A percentile compares a stretch with the other conserved stretches of the same genome.
Evolutionary conservation across 1,284 basidiomycete genomes (phyloP).

Genomic region (Hemileia vastatrix): DNA sequence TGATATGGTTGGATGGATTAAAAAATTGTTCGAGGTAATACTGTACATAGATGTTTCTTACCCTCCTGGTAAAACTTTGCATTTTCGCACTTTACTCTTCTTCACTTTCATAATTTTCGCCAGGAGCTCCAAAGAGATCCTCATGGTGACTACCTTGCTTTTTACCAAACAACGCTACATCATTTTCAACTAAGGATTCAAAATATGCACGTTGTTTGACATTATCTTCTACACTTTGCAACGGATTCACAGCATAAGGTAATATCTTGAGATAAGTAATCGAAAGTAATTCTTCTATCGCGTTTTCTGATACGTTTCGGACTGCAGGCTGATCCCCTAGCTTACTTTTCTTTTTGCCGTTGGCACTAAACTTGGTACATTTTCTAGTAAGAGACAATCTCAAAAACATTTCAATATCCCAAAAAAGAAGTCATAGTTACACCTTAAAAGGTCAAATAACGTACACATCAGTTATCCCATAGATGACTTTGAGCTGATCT

Average conservation of each 20-base stretch:
- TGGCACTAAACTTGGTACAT: slow-evolving; percentile 7
- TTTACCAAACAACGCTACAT: background rate
- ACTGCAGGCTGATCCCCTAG: slow-evolving; percentile 5
- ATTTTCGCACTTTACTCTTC: background rate
- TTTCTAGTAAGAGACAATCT: background rate
- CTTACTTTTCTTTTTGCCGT: slow-evolving; percentile 3
- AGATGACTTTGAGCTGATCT: slow-evolving; percentile 66
- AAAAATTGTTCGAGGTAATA: background rate
- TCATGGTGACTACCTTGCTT: background rate
- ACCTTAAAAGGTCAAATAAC: slow-evolving; percentile 36
- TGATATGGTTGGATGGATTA: too few relatives aligned
- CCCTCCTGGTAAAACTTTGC: background rate
- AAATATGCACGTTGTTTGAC: slow-evolving; percentile 11
- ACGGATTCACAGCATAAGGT: background rate
- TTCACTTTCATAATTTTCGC: background rate
- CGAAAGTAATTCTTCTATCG: slow-evolving; percentile 1
- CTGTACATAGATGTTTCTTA: background rate
- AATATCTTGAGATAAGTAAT: slow-evolving; percentile 1
- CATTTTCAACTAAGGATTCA: slow-evolving; percentile 9
- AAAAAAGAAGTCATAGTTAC: background rate
- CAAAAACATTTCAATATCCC: background rate
- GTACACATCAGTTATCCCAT: slow-evolving; percentile 76
- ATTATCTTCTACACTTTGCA: background rate
- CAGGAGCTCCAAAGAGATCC: background rate
- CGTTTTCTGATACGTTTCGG: slow-evolving; percentile 6